These are phyloP conservation scores for Linum trigynum DNA, from an alignment of 345 rosid genomes.

Conservation along the genomic window DNA sequence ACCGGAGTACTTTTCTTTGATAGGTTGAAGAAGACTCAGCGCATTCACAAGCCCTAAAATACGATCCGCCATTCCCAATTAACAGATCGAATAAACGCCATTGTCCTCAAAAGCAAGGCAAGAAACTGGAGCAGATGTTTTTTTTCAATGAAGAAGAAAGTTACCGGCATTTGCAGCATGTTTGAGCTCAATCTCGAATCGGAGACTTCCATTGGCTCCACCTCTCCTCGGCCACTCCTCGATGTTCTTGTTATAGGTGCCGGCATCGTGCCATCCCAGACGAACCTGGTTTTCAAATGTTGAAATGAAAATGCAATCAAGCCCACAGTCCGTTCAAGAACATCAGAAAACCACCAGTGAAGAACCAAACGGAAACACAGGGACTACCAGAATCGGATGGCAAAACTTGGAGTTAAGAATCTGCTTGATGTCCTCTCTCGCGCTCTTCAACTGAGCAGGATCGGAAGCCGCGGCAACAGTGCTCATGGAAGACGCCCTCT, in stretches of 20 bases:
- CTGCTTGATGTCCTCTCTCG: conserved; percentile 77
- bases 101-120: not conserved
- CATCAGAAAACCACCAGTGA: not conserved
- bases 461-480: conserved; percentile 50
- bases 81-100: not conserved
- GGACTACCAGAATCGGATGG: conserved; percentile 70
- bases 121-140: not conserved
- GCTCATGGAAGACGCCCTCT: conserved; percentile 38
- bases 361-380: not conserved
- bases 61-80: conserved; percentile 12
- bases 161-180: conserved; percentile 96
- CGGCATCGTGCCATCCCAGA: conserved; percentile 94
- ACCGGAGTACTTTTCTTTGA: conserved; percentile 76
- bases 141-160: not conserved
- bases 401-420: conserved; percentile 66
- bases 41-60: conserved; percentile 77
- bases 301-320: not conserved
- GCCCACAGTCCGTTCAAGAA: not conserved
- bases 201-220: conserved; percentile 90
- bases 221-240: conserved; percentile 90
- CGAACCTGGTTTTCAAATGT: conserved; percentile 44
- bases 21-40: conserved; percentile 58
- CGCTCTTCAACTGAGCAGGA: conserved; percentile 72
- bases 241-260: conserved; percentile 82
- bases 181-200: conserved; percentile 83